Evolutionary conservation across 176 grass and related monocot species (phyloP).

Genomic region (Tuctoria greenei): DNA sequence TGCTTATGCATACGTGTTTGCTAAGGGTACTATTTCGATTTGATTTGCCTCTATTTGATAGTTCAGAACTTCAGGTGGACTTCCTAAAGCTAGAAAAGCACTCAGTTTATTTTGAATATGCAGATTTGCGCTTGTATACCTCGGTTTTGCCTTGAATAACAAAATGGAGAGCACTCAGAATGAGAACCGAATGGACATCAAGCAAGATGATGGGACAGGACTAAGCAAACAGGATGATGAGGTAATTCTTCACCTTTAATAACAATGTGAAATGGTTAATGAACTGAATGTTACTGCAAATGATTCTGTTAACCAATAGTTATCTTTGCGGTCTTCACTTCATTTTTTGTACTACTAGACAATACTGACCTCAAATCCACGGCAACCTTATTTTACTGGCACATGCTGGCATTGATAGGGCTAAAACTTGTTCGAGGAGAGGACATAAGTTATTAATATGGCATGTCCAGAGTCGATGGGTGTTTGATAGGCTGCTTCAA

Average conservation of each 20-base stretch:
- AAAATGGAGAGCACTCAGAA: conserved; percentile 72
- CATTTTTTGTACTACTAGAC: no score
- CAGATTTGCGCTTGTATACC: background rate
- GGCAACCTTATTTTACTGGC: no score
- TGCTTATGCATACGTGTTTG: background rate
- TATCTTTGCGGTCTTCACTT: background rate
- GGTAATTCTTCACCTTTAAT: conserved; percentile 42
- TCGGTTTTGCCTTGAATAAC: conserved; percentile 25
- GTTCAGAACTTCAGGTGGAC: background rate
- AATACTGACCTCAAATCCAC: no score
- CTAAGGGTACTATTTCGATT: background rate
- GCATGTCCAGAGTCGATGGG: background rate
- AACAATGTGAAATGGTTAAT: background rate
- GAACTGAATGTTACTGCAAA: background rate
- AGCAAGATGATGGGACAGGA: conserved; percentile 68
- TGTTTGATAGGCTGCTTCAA: background rate
- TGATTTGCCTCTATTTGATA: background rate
- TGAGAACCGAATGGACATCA: conserved; percentile 46
- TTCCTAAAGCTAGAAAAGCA: background rate
- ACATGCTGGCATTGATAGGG: no score
- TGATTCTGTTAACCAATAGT: background rate
- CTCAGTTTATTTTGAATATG: background rate
- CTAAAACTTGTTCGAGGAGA: no score
- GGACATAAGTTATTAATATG: no score
- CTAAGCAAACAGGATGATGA: conserved; percentile 75